phyloP scores from a whole-genome alignment of 257 asterid species.

The Coffea canephora region DNA sequence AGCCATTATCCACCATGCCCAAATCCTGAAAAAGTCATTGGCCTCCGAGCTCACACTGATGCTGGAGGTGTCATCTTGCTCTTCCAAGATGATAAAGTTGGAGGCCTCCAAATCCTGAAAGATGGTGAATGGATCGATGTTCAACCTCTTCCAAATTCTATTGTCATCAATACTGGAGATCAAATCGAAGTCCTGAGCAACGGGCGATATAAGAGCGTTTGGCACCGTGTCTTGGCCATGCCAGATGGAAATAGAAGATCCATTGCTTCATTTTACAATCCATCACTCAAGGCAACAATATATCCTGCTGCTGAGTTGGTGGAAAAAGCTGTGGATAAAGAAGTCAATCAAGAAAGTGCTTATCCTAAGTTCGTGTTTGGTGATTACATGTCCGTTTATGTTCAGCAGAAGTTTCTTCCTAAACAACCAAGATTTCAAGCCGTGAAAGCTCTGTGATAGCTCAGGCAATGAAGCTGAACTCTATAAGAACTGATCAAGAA shows the following conservation, averaged over 20 bases:
- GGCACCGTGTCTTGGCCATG: conserved; percentile 64
- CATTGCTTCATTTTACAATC: conserved; percentile 82
- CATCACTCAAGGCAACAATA: conserved; percentile 62
- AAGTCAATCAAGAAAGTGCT: conserved; percentile 14
- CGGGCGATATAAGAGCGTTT: conserved; percentile 79
- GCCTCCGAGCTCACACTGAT: conserved; percentile 89
- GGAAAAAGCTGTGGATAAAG: not conserved
- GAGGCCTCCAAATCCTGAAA: conserved; percentile 73
- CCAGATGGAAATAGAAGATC: conserved; percentile 63
- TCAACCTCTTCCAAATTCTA: conserved; percentile 57
- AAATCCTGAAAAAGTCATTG: conserved; percentile 55
- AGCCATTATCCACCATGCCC: conserved; percentile 95
- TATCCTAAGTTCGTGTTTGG: conserved; percentile 75
- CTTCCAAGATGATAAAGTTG: conserved; percentile 69
- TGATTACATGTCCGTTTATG: conserved; percentile 73
- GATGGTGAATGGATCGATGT: conserved; percentile 73
- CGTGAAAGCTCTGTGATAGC: conserved; percentile 44
- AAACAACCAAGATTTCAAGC: conserved; percentile 86
- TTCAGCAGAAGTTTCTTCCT: conserved; percentile 65
- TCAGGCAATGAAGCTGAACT: not conserved
- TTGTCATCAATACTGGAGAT: conserved; percentile 78
- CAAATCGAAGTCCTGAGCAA: conserved; percentile 83
- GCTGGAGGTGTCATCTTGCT: conserved; percentile 87
- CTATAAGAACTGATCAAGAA: not conserved
- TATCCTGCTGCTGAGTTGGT: conserved; percentile 49